Base-by-base conservation (phyloP, 306 rosid species). In the Cucurbita ficifolia region DNA sequence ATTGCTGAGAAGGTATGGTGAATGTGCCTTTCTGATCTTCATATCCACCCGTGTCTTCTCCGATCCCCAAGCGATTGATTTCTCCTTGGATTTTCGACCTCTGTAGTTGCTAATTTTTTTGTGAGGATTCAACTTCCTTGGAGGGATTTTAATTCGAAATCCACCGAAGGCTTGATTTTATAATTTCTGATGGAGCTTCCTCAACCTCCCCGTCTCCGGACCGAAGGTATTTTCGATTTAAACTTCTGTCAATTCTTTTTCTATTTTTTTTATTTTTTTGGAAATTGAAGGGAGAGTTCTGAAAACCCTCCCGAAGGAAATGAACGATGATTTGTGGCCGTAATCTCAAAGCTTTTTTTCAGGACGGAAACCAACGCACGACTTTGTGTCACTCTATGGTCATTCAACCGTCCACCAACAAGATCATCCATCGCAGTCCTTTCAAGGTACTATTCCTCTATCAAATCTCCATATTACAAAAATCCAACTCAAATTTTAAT, bases 291-390 rank as follows among this genome's bases (percentile, higher is more conserved):
- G 55, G 55, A 19, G 3, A 16, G 17, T 5, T 5, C 17, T 17
- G 17, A 51, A 56, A 56, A 22, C 36, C 62, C 58, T 19, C 14
- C 38, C 8, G 11, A 36, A 62, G 8, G 7, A 48, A 62, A 60
- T 33, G 12, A 60, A 5, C 24, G 70, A 18, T 65, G 8, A 46
- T 38, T 36, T 63, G 49, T 63, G 70, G 18, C 10, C 18, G 38
- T 67, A 45, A 67, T 64, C 14, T 43, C 53, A 29, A 69, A 16
- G 74, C 52, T 40, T 0, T 75, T 81, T 38, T 61, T 80, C 92
- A 86, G 96, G 92, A 80, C 86, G 87, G 68, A 94, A 91, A 85
- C 80, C 97, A 53, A 89, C 96, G 64, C 97, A 89, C 65, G 99
- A 94, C 83, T 94, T 91, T 85, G 95, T 94, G 70, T 89, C 99